A percentile compares a stretch with the other conserved stretches of the same genome.
These are phyloP conservation scores for Debaryomyces psychrophilus DNA, from an alignment of 1,139 yeast species.

Conservation along the genomic window DNA sequence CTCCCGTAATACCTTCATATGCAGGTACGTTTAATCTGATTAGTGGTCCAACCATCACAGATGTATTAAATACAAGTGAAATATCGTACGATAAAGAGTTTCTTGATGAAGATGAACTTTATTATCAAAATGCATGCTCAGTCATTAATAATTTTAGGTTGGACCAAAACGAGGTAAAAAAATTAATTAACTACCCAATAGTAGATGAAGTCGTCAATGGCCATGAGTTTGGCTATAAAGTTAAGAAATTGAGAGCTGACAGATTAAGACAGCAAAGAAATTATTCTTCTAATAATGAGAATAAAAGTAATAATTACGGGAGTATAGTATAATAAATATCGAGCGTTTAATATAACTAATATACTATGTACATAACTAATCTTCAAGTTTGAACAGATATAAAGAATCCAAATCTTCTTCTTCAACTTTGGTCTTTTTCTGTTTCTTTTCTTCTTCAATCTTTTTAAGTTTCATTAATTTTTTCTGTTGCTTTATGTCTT, in stretches of 20 bases:
- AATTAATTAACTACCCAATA: conserved; percentile 46
- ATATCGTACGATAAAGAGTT: conserved; percentile 37
- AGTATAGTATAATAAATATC: conserved; percentile 24
- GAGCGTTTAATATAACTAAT: conserved; percentile 3
- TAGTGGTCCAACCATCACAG: conserved; percentile 25
- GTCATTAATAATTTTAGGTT: conserved; percentile 45
- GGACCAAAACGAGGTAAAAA: conserved; percentile 40
- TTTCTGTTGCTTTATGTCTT: conserved; percentile 21
- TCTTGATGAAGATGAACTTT: conserved; percentile 46
- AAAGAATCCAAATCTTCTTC: conserved; percentile 46
- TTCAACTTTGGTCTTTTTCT: conserved; percentile 16
- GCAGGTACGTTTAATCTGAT: conserved; percentile 13
- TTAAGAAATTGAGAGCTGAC: conserved; percentile 39
- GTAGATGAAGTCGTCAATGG: conserved; percentile 48
- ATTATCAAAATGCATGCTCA: conserved; percentile 37
- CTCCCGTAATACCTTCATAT: conserved; percentile 19
- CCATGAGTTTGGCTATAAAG: conserved; percentile 49
- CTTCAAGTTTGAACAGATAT: conserved; percentile 47
- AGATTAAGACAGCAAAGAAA: conserved; percentile 9
- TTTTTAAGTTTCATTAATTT: conserved; percentile 19
- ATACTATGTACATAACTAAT: conserved; percentile 21
- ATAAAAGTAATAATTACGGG: conserved; percentile 22
- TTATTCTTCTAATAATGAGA: background rate
- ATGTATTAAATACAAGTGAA: conserved; percentile 29
- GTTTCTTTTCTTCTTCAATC: conserved; percentile 19